Evolutionary conservation across 78 protist species (phyloP), one percentile per base, ranked within the genome.

Genomic region (Abeoforma whisleri): DNA sequence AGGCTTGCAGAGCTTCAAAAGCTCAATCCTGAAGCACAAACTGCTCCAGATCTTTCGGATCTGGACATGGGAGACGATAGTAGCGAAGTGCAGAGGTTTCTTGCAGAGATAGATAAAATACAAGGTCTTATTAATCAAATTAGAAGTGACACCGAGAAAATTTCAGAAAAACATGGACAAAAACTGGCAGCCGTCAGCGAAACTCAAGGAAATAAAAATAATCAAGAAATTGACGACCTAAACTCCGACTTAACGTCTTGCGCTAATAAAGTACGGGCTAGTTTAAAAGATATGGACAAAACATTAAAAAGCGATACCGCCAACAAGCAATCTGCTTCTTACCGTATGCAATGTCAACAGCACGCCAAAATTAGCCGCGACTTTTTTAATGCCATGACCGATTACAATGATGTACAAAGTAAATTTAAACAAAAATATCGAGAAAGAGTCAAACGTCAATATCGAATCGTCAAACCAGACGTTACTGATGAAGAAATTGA

Each of bases 401-500:
- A 84, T 76, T 93, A 91, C 82, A 48, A 80, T 31, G 92, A 72
- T 71, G 86, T 89, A 34, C 94, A 92, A 87, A 89, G 68, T 22
- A 85, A 85, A 83, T 91, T 85, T 84, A 83, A 91, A 76, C 70
- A 87, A 32, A 87, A 89, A 76, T 85, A 88, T 40, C 84, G 88
- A 25, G 96, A 93, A 40, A 84, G 90, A 39, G 87, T 91, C 25
- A 91, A 85, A 72, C 90, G 95, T 40, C 94, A 93, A 76, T 87
- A 84, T 86, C 28, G 33, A 8, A 76, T 48, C 74, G 95, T 91
- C 71, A 89, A 91, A 39, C 93, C 93, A 25, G 88, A 91, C 37
- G 93, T 91, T 73, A 91, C 94, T 36, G 84, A 85, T 79, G 95
- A 89, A 28, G 95, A 93, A 73, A 90, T 93, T 72, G 89, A 87